Evolutionary conservation across 2,329 filamentous ascomycete species (phyloP).

Genomic region (Trichophyton verrucosum): DNA sequence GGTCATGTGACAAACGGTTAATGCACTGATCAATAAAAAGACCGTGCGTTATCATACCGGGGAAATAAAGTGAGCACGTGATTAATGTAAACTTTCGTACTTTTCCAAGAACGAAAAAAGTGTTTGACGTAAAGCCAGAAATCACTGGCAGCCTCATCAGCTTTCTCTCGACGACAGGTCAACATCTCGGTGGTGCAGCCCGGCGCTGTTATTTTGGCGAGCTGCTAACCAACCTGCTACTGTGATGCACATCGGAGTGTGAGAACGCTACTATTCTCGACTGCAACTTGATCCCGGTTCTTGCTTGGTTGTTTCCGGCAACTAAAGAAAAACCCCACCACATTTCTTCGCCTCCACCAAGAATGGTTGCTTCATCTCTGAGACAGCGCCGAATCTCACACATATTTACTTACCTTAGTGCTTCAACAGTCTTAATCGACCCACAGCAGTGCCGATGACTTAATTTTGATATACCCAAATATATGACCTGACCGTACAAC

Average conservation of each 20-base stretch:
- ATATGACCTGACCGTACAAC: background rate
- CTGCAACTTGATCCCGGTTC: background rate
- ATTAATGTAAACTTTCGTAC: background rate
- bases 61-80: conserved; percentile 2
- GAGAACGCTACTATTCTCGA: background rate
- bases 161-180: background rate
- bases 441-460: background rate
- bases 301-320: background rate
- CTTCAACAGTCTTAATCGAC: background rate
- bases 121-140: background rate
- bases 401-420: background rate
- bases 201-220: background rate
- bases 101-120: background rate
- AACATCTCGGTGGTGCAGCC: background rate
- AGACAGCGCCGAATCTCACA: background rate
- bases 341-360: background rate
- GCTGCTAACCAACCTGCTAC: background rate
- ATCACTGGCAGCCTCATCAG: background rate
- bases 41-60: background rate
- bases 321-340: background rate
- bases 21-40: background rate
- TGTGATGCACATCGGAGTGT: background rate
- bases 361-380: background rate
- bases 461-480: background rate
- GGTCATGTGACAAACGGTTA: background rate